A percentile compares a stretch with the other conserved stretches of the same genome.
Conservation (phyloP, 75 land plant species). For the Pinus taeda region DNA sequence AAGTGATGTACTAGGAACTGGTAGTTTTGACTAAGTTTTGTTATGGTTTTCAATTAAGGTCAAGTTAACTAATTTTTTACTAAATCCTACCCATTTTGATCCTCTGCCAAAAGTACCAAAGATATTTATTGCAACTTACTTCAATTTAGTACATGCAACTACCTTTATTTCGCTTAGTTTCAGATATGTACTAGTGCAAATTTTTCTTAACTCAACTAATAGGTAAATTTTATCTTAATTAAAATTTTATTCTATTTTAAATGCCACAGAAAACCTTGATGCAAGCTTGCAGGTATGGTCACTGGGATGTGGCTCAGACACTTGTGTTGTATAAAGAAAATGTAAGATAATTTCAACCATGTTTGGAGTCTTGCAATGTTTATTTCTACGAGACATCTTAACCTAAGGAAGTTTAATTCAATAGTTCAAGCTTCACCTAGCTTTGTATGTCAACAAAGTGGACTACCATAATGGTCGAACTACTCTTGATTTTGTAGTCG, state of each 20-base stretch:
- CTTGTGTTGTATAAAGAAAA: constrained; percentile 82
- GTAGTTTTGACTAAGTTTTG: too few relatives aligned
- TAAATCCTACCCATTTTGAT: not conserved
- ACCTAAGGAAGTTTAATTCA: not conserved
- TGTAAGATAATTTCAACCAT: constrained; percentile 39
- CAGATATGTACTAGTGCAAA: not conserved
- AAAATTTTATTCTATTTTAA: not conserved
- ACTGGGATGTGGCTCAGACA: constrained; percentile 96
- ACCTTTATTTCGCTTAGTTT: not conserved
- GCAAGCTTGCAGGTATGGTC: constrained; percentile 97
- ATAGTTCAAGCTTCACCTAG: constrained; percentile 5
- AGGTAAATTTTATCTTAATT: not conserved
- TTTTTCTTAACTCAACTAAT: not conserved
- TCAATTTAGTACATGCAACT: not conserved
- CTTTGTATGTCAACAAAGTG: constrained; percentile 73
- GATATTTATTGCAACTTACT: not conserved
- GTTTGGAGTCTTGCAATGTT: not conserved
- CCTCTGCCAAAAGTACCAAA: not conserved
- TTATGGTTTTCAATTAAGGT: too few relatives aligned
- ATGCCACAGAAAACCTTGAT: constrained; percentile 86
- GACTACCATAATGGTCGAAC: constrained; percentile 95
- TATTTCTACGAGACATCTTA: not conserved
- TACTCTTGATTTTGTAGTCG: constrained; percentile 92
- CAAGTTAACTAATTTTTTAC: too few relatives aligned
- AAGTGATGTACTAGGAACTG: too few relatives aligned